Conservation (phyloP, 1,284 basidiomycete genomes). For the Tilletiopsis washingtonensis region DNA sequence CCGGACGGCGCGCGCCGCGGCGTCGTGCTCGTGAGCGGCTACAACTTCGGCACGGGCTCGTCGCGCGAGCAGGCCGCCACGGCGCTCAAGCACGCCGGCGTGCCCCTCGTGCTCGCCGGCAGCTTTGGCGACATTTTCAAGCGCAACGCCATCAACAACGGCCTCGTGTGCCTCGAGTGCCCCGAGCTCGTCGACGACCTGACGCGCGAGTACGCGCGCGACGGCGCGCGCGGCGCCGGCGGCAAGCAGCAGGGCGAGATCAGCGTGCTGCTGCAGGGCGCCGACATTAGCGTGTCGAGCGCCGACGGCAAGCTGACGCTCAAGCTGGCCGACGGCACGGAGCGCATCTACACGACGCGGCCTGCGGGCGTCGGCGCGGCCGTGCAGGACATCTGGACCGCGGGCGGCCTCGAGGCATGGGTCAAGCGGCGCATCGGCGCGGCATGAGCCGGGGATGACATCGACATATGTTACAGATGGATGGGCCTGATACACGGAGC, state of each 20-base stretch:
- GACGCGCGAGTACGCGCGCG: conserved; percentile 64
- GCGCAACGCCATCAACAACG: conserved; percentile 97
- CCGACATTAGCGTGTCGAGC: conserved; percentile 20
- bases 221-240: conserved; percentile 59
- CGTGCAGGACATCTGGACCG: conserved; percentile 45
- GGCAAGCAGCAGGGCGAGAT: conserved; percentile 27
- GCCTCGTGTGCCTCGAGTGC: conserved; percentile 86
- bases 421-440: conserved; percentile 29
- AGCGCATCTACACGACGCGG: conserved; percentile 23
- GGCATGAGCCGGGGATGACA: background rate
- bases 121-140: conserved; percentile 99
- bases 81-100: conserved; percentile 84
- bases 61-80: conserved; percentile 99
- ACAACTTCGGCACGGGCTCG: conserved; percentile 97
- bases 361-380: conserved; percentile 42
- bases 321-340: conserved; percentile 6
- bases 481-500: too few relatives aligned
- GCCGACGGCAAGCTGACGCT: conserved; percentile 19
- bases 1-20: conserved; percentile 50
- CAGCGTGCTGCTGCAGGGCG: conserved; percentile 30
- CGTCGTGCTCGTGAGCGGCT: conserved; percentile 79
- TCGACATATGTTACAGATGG: background rate
- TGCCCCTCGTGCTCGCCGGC: conserved; percentile 87
- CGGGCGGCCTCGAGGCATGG: conserved; percentile 44
- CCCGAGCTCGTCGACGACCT: conserved; percentile 81